Evolutionary conservation across 139 green algal species (phyloP), one percentile per base, ranked within the genome.

Genomic region (Pleodorina starrii): DNA sequence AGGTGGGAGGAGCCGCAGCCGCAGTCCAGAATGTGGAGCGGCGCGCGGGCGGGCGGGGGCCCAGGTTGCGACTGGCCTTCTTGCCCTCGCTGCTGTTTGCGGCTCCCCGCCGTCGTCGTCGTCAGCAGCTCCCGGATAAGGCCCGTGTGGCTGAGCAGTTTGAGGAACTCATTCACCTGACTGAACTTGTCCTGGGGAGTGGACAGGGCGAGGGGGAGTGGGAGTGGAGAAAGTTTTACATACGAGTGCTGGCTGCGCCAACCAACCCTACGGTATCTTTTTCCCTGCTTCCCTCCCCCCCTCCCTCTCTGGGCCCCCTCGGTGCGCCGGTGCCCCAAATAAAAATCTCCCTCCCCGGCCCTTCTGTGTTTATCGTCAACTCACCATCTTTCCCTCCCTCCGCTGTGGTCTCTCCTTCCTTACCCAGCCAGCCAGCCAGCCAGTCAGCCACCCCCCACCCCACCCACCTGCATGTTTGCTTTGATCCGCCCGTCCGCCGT

Each of bases 1-100:
- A 96, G 87, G 83, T 95, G 92, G 10, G 92, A 92, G 21, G 90
- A 93, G 59, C 94, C 94, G 46, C 94, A 96, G 48, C 94, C 94
- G 43, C 90, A 92, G 69, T 96, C 94, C 36, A 95, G 73, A 35
- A 96, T 90, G 7, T 71, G 84, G 25, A 94, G 42, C 44, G 79
- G 90, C 29, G 5, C 32, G 29, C 0, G 43, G 66, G 21, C 9
- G 3, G 29, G 36, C 21, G 60, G 82, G 32, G 9, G 72, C 9
- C 3, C 40, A 36, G n/a, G 63, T 73, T 10, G 54, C 11, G n/a
- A n/a, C 7, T 90, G 79, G 38, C 51, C 38, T 57, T 63, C 74
- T 44, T 88, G 43, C 79, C 84, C 72, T 10, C 2, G 72, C 59
- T 86, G 80, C 76, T 89, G 68, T 9, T 9, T 77, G 40, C 72